Base-by-base conservation (phyloP, 2,329 filamentous ascomycete species). In the Cordyceps militaris region DNA sequence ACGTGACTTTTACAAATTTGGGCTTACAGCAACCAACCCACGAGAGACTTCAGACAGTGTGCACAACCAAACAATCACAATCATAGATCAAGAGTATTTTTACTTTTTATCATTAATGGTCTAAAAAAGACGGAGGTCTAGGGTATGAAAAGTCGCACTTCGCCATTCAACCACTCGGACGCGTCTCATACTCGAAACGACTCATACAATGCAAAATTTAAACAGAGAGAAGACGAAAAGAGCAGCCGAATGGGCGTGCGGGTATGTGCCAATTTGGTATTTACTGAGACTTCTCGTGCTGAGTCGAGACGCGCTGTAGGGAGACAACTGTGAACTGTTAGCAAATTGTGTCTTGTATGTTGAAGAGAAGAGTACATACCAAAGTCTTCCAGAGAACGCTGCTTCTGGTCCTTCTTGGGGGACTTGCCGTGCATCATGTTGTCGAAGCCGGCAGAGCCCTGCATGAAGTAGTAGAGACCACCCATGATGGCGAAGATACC, bases 341-440 rank as follows among this genome's bases (percentile, higher is more conserved):
- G 82, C 65, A 54, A 19, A 47, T 3, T 46, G 42, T 24, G 14
- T 28, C 10, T 38, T 40, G 52, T 32, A 46, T 48, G 60, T 11
- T 1, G 9, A 11, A 24, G 3, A 19, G 36, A 23, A 43, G 4
- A 61, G 64, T 9, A 80, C 86, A 82, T 85, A 91, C 87, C 85
- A 69, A 96, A 95, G 77, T 96, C 90, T 79, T 96, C 91, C 62
- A 93, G 81, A 47, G 86, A 89, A 66, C 89, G 82, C 77, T 93
- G 89, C 81, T 90, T 92, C 74, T 86, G 81, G 75, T 84, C 87
- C 73, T 86, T 85, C 81, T 91, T 91, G 64, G 84, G 84, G 62
- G 85, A 88, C 79, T 92, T 92, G 70, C 90, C 89, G 76, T 96
- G 90, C 88, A 96, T 94, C 63, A 96, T 80, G 78, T 94, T 93